phyloP scores from a whole-genome alignment of 805 yeast genomes.

The Saturnispora mendoncae region DNA sequence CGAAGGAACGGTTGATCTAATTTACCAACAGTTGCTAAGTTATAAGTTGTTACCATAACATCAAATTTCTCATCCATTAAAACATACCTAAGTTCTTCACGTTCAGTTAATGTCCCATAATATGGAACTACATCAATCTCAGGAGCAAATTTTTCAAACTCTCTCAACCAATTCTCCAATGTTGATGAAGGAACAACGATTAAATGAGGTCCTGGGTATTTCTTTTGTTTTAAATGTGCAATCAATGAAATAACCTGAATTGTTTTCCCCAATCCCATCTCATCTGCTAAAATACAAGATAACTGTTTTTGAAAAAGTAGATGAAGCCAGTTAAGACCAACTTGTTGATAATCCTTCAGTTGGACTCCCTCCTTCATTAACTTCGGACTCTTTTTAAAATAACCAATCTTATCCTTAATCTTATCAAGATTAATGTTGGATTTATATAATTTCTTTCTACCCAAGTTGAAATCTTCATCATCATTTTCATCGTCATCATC shows the following conservation, averaged over 20 bases:
- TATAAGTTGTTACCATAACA: constrained; percentile 90
- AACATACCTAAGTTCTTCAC: constrained; percentile 74
- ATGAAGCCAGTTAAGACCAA: constrained; percentile 92
- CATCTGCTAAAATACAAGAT: constrained; percentile 95
- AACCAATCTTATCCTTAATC: constrained; percentile 23
- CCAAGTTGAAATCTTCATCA: constrained; percentile 18
- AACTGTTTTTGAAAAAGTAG: constrained; percentile 67
- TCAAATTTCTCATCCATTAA: constrained; percentile 58
- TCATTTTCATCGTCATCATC: constrained; percentile 23
- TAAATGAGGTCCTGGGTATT: constrained; percentile 69
- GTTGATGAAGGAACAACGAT: constrained; percentile 96
- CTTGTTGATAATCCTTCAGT: constrained; percentile 86
- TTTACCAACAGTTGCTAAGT: constrained; percentile 79
- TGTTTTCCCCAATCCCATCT: constrained; percentile 97
- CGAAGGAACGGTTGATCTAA: constrained; percentile 73
- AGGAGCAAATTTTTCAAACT: constrained; percentile 85
- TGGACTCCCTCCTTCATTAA: constrained; percentile 53
- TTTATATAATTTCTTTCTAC: constrained; percentile 14
- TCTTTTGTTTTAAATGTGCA: constrained; percentile 65
- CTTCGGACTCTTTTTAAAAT: constrained; percentile 64
- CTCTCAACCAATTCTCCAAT: constrained; percentile 94
- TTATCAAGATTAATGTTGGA: constrained; percentile 24
- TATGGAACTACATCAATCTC: constrained; percentile 76
- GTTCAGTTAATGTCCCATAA: constrained; percentile 79
- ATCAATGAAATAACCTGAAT: constrained; percentile 91